Conservation (phyloP, 306 rosid species). For the Cucumis melo region DNA sequence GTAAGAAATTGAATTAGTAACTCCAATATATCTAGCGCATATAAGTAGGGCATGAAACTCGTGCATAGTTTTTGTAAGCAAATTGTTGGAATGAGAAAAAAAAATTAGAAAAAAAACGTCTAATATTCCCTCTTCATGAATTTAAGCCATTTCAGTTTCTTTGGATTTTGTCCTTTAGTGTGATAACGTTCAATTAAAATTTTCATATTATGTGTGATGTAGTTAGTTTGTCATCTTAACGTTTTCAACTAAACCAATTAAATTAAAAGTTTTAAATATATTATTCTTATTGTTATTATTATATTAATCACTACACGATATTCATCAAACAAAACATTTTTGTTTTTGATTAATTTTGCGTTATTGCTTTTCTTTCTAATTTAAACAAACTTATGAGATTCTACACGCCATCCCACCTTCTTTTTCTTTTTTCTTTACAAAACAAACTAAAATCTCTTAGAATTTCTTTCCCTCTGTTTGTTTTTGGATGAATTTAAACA, state of each 20-base stretch:
- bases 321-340: not conserved
- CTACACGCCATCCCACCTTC: not conserved
- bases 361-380: not conserved
- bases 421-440: not conserved
- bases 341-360: not conserved
- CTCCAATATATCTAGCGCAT: not conserved
- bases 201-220: not conserved
- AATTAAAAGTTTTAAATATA: not conserved
- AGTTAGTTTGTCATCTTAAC: not conserved
- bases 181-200: not conserved
- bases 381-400: not conserved
- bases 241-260: not conserved
- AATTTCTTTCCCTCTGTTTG: not conserved
- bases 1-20: too few relatives aligned
- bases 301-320: not conserved
- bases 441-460: not conserved
- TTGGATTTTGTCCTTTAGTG: not conserved
- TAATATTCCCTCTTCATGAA: not conserved
- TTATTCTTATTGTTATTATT: too few relatives aligned
- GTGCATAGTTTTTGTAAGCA: not conserved
- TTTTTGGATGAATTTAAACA: not conserved
- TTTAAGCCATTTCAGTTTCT: not conserved
- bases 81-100: too few relatives aligned
- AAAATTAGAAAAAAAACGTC: not conserved
- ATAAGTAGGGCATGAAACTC: not conserved